Conservation (phyloP, 805 yeast genomes). For the Starmerella tilneyi region DNA sequence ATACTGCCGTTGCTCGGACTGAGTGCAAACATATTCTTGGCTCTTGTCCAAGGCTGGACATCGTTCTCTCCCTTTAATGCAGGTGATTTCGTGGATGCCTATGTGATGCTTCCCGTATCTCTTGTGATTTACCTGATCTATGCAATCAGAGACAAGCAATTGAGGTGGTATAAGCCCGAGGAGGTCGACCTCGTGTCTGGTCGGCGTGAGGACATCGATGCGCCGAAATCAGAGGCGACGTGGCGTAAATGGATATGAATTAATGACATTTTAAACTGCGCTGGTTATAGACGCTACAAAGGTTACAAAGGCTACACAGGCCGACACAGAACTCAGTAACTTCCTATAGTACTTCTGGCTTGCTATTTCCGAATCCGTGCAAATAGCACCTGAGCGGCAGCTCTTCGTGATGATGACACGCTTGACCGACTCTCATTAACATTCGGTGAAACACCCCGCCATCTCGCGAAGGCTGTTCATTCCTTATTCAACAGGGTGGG, state of each 20-base stretch:
- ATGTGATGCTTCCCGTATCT: conserved; percentile 52
- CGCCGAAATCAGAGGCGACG: neutral
- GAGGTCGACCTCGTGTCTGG: conserved; percentile 36
- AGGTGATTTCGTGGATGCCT: conserved; percentile 49
- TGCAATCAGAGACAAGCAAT: conserved; percentile 32
- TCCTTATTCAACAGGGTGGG: too few relatives aligned
- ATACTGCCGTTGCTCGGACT: conserved; percentile 42
- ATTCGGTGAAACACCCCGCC: too few relatives aligned
- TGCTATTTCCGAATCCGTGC: too few relatives aligned
- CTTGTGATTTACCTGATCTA: conserved; percentile 35
- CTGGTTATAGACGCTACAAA: too few relatives aligned
- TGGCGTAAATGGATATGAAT: conserved; percentile 5
- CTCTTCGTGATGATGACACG: too few relatives aligned
- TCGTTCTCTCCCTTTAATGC: conserved; percentile 50
- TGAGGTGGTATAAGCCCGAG: conserved; percentile 34
- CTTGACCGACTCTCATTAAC: too few relatives aligned
- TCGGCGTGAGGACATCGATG: conserved; percentile 24
- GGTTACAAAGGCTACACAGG: too few relatives aligned
- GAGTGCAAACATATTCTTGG: conserved; percentile 42
- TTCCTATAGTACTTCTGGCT: too few relatives aligned
- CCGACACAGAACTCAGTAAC: too few relatives aligned
- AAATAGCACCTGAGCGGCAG: too few relatives aligned
- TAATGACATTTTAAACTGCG: neutral
- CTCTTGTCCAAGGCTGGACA: conserved; percentile 58
- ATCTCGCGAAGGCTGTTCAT: too few relatives aligned